A percentile compares a stretch with the other conserved stretches of the same genome.
Conservation (phyloP, 352 stramenopile species). For the Globisporangium lucens region DNA sequence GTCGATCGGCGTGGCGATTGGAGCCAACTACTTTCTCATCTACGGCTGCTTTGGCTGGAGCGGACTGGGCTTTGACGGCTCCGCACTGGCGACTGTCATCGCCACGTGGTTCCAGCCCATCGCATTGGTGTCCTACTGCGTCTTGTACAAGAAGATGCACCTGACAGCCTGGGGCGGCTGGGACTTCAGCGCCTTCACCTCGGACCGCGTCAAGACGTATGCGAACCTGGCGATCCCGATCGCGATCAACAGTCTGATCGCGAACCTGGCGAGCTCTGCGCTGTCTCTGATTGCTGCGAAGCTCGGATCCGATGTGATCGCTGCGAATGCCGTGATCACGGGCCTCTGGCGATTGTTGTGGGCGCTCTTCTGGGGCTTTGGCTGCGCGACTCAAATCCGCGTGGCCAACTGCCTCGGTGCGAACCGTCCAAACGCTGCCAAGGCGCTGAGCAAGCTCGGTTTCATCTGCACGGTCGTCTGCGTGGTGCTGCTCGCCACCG, state of each 20-base stretch:
- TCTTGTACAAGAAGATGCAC: constrained; percentile 72
- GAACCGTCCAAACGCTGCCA: neutral
- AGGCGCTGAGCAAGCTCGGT: constrained; percentile 53
- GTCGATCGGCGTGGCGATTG: constrained; percentile 57
- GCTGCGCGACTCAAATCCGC: constrained; percentile 72
- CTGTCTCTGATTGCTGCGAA: constrained; percentile 38
- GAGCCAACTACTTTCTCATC: constrained; percentile 63
- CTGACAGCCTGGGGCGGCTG: constrained; percentile 67
- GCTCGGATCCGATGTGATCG: constrained; percentile 38
- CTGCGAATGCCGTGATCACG: constrained; percentile 48
- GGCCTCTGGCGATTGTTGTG: constrained; percentile 54
- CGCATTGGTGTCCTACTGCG: constrained; percentile 69
- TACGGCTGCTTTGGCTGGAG: constrained; percentile 53
- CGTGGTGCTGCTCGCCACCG: neutral
- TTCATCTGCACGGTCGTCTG: constrained; percentile 56
- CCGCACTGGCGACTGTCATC: constrained; percentile 65
- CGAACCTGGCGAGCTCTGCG: constrained; percentile 34
- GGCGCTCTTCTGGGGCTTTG: constrained; percentile 80
- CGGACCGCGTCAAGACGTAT: constrained; percentile 57
- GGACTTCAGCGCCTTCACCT: constrained; percentile 48
- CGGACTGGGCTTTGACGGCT: constrained; percentile 73
- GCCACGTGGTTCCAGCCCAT: constrained; percentile 79
- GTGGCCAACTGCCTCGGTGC: constrained; percentile 74
- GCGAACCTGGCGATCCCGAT: constrained; percentile 23
- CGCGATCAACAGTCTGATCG: constrained; percentile 27